A percentile compares a stretch with the other conserved stretches of the same genome.
Evolutionary conservation across 306 rosid species (phyloP).

Genomic region (Quillaja saponaria): DNA sequence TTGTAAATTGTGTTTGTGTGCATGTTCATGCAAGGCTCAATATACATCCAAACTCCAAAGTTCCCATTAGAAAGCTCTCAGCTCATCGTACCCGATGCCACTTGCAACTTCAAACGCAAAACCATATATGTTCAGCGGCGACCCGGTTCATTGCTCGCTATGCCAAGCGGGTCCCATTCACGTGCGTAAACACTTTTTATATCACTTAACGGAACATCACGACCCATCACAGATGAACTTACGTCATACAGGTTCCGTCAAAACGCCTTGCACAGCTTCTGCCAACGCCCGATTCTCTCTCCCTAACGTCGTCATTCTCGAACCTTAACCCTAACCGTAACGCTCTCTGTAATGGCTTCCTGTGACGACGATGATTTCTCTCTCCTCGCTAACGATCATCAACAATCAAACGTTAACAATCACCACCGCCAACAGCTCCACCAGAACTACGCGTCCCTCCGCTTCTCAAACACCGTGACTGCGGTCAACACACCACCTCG

Average conservation of each 20-base stretch:
- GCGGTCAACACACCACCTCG: conserved; percentile 42
- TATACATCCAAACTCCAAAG: no score
- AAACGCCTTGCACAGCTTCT: conserved; percentile 29
- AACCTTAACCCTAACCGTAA: conserved; percentile 62
- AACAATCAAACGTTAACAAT: conserved; percentile 39
- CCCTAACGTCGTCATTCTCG: conserved; percentile 68
- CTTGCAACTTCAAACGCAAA: no score
- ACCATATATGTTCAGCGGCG: no score
- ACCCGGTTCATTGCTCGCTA: no score
- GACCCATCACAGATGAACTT: conserved; percentile 53
- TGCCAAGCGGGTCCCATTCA: conserved; percentile 28
- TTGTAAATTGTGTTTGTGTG: no score
- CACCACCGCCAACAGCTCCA: conserved; percentile 51
- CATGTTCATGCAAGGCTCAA: no score
- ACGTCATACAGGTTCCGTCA: conserved; percentile 69
- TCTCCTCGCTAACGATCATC: conserved; percentile 72
- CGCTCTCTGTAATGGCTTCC: conserved; percentile 78
- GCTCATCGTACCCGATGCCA: no score
- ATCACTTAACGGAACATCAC: conserved; percentile 84
- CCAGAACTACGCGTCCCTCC: conserved; percentile 60
- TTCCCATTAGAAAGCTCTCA: no score
- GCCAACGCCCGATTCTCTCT: conserved; percentile 34
- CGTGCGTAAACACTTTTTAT: neutral
- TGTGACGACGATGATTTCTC: conserved; percentile 93
- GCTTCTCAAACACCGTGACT: conserved; percentile 41